Evolutionary conservation across 768 basidiomycete genomes (phyloP).

Genomic region (Russula abietina): DNA sequence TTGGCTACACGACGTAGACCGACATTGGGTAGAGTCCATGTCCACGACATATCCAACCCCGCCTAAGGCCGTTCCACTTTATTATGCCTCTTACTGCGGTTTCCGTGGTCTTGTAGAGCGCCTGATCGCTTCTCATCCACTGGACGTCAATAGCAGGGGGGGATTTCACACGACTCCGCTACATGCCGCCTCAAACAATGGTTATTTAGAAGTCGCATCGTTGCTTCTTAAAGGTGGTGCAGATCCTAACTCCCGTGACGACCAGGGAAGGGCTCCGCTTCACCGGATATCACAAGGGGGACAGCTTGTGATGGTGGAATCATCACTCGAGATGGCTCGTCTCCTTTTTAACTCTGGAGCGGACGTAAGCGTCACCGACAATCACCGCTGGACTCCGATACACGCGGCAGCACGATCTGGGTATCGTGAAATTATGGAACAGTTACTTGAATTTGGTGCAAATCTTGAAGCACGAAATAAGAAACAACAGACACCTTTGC

Average conservation of each 20-base stretch:
- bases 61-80: not conserved
- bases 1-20: conserved; percentile 8
- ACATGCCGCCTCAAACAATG: not conserved
- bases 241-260: not conserved
- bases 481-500: not conserved
- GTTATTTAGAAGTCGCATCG: not conserved
- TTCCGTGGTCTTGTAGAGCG: conserved; percentile 1
- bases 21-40: not conserved
- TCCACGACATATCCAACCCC: not conserved
- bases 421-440: not conserved
- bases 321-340: not conserved
- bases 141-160: not conserved
- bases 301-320: not conserved
- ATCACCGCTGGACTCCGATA: conserved; percentile 4
- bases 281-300: not conserved
- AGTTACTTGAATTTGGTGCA: not conserved
- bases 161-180: not conserved
- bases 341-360: not conserved
- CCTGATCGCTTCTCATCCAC: not conserved
- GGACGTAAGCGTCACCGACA: not conserved
- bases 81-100: conserved; percentile 10
- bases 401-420: conserved; percentile 1
- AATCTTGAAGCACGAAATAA: not conserved
- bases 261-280: not conserved
- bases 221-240: not conserved